These are phyloP conservation scores for Yamadazyma membranifaciens DNA, from an alignment of 1,139 yeast species.

Conservation along the genomic window DNA sequence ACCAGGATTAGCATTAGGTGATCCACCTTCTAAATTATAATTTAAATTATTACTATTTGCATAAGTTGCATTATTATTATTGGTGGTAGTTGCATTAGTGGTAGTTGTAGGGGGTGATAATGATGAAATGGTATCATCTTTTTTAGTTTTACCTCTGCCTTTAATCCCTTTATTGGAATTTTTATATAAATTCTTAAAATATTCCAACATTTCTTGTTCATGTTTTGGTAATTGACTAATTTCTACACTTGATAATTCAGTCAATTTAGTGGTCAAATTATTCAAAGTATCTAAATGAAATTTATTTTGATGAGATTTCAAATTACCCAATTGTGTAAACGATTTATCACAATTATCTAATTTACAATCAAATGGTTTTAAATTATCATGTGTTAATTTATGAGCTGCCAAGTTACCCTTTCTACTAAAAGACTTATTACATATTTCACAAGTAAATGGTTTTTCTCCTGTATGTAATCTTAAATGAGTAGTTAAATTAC, in stretches of 20 bases:
- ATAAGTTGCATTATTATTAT: too few relatives aligned
- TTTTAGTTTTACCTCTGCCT: constrained; percentile 69
- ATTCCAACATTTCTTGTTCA: constrained; percentile 68
- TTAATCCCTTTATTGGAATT: constrained; percentile 88
- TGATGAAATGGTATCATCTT: background rate
- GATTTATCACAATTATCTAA: constrained; percentile 81
- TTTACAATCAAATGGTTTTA: constrained; percentile 77
- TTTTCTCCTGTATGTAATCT: constrained; percentile 90
- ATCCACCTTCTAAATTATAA: too few relatives aligned
- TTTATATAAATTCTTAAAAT: constrained; percentile 79
- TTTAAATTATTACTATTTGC: too few relatives aligned
- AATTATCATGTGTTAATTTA: constrained; percentile 72
- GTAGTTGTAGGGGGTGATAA: background rate
- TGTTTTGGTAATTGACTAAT: constrained; percentile 53
- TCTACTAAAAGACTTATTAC: constrained; percentile 75
- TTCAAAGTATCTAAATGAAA: constrained; percentile 75
- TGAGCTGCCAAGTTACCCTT: constrained; percentile 92
- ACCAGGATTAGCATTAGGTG: background rate
- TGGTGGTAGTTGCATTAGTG: background rate
- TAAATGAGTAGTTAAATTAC: constrained; percentile 83
- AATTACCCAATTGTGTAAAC: constrained; percentile 88
- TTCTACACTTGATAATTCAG: constrained; percentile 49
- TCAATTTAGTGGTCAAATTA: constrained; percentile 60
- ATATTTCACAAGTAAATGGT: constrained; percentile 75
- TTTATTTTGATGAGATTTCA: constrained; percentile 90